phyloP scores from a whole-genome alignment of 345 rosid genomes.

The Eutrema heterophyllum region DNA sequence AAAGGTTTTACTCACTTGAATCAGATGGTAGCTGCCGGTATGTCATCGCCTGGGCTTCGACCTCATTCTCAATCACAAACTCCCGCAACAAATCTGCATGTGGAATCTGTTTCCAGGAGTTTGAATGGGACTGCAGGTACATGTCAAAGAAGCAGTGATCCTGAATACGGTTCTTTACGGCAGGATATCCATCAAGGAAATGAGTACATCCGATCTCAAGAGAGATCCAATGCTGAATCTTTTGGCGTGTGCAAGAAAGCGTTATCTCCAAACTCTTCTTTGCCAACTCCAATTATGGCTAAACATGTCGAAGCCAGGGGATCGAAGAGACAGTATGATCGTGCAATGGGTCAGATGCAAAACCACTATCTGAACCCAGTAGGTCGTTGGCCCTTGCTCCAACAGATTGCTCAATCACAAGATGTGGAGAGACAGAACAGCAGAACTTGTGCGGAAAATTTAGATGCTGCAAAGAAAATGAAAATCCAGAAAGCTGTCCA shows the following conservation, averaged over 20 bases:
- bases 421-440: conserved; percentile 26
- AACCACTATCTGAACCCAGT: conserved; percentile 9
- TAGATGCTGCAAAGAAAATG: conserved; percentile 38
- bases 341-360: conserved; percentile 30
- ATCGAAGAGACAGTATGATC: conserved; percentile 42
- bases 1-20: conserved; percentile 27
- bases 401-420: conserved; percentile 22
- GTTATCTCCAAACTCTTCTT: conserved; percentile 16
- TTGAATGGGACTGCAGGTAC: conserved; percentile 13
- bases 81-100: conserved; percentile 24
- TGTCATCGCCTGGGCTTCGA: conserved; percentile 21
- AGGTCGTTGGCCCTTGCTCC: conserved; percentile 21
- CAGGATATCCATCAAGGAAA: conserved; percentile 21
- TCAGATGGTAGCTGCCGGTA: conserved; percentile 22
- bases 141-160: conserved; percentile 24
- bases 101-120: conserved; percentile 19
- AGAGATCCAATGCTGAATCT: conserved; percentile 19
- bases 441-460: conserved; percentile 4
- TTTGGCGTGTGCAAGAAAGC: conserved; percentile 29
- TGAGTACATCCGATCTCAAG: conserved; percentile 26
- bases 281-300: conserved; percentile 26
- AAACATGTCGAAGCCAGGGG: conserved; percentile 35
- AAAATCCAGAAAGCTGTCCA: conserved; percentile 34
- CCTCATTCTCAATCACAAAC: conserved; percentile 19
- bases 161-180: conserved; percentile 17